Evolutionary conservation across 371 early-diverging fungal species (phyloP).

Genomic region (Mortierella sp.): DNA sequence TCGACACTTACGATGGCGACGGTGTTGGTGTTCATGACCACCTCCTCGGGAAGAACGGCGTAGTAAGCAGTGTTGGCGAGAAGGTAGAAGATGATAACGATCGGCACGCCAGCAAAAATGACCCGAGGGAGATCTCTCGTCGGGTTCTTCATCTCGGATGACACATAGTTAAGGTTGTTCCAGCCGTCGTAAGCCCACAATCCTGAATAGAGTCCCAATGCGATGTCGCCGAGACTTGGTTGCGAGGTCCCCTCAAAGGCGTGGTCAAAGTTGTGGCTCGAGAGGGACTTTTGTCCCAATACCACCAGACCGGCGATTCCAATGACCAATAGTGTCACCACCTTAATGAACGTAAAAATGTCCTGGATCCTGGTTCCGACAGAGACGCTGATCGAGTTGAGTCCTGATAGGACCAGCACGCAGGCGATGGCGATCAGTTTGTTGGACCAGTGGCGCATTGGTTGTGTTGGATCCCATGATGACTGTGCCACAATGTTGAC

Average conservation of each 20-base stretch:
- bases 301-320: slow-evolving; percentile 82
- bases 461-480: slow-evolving; percentile 56
- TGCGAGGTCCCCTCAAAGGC: slow-evolving; percentile 72
- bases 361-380: slow-evolving; percentile 86
- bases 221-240: slow-evolving; percentile 76
- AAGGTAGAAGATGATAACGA: slow-evolving; percentile 85
- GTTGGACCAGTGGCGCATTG: slow-evolving; percentile 68
- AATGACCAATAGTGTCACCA: slow-evolving; percentile 83
- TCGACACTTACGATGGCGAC: slow-evolving; percentile 66
- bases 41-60: slow-evolving; percentile 81
- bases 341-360: slow-evolving; percentile 83
- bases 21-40: slow-evolving; percentile 77
- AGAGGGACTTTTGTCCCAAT: slow-evolving; percentile 70
- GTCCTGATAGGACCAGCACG: slow-evolving; percentile 73
- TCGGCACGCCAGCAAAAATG: slow-evolving; percentile 76
- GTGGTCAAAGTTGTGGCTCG: slow-evolving; percentile 72
- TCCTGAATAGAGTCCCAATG: slow-evolving; percentile 84
- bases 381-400: slow-evolving; percentile 81
- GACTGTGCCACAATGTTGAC: slow-evolving; percentile 74
- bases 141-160: slow-evolving; percentile 93
- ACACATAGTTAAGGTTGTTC: slow-evolving; percentile 91
- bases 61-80: slow-evolving; percentile 91
- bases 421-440: slow-evolving; percentile 77
- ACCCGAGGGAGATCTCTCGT: slow-evolving; percentile 83
- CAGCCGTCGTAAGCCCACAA: slow-evolving; percentile 97